These are phyloP conservation scores for Ormosia semicastrata DNA, from an alignment of 306 rosid genomes.

Conservation along the genomic window DNA sequence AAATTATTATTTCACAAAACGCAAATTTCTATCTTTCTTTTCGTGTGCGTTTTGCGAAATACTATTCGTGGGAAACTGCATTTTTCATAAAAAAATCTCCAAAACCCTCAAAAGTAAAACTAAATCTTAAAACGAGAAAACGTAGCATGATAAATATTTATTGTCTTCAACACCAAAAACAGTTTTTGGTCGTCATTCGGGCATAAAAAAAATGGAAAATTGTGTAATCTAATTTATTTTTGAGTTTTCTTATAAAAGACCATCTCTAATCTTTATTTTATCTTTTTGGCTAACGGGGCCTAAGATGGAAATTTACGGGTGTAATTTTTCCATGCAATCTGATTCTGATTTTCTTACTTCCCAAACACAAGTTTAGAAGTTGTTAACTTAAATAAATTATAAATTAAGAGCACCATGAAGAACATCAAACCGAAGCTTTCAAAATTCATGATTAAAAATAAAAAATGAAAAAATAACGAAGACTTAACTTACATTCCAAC, in stretches of 20 bases:
- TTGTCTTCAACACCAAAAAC: background rate
- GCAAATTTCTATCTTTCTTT: no score
- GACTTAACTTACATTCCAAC: conserved; percentile 49
- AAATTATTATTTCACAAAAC: no score
- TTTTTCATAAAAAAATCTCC: no score
- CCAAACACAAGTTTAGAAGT: conserved; percentile 8
- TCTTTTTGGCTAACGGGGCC: background rate
- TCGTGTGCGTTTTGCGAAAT: no score
- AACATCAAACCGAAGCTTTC: background rate
- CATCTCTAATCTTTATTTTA: background rate
- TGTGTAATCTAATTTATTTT: background rate
- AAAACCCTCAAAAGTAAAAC: background rate
- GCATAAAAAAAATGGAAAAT: background rate
- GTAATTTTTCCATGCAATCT: background rate
- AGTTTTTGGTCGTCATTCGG: background rate
- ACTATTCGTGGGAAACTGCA: no score
- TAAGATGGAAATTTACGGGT: background rate
- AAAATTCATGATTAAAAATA: background rate
- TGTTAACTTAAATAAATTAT: background rate
- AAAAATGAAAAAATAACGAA: background rate
- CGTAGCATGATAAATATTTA: background rate
- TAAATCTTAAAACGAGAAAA: background rate
- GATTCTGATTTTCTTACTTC: background rate
- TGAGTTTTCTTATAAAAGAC: background rate
- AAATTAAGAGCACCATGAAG: background rate